Evolutionary conservation across 371 early-diverging fungal genomes (phyloP), one percentile per base, ranked within the genome.

Genomic region (Rhizopus delemar): DNA sequence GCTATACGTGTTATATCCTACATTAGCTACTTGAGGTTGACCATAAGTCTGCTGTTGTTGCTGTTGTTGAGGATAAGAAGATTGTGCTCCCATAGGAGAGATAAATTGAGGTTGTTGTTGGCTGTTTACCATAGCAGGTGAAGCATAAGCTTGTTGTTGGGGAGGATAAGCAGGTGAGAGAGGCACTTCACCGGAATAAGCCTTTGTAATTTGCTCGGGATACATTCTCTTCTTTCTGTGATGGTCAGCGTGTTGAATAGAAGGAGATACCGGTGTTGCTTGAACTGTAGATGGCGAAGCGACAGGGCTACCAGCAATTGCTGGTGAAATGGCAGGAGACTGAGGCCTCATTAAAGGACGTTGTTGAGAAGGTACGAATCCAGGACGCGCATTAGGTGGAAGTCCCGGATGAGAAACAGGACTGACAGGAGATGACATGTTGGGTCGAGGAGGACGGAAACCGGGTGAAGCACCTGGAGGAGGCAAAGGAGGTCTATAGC

Each of bases 171-270:
- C 62, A 49, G 64, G 65, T 28, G 68, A 31, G 22, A 29, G 8
- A 15, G 59, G 51, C 4, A 63, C 57, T 28, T 71, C 62, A 7
- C 80, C 78, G 48, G 74, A 70, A 55, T 78, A 78, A 7, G 77
- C 79, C 33, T 73, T 68, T 16, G 73, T 66, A 29, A 78, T 80
- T 59, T 81, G 79, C 29, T 80, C 68, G n/a, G 87, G 87, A 68
- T 87, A 87, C 78, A 83, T 75, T 53, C 87, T 69, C 69, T 84
- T 85, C 36, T 71, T 75, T 41, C 68, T 63, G 41, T 75, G 73
- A 53, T 74, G 72, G 2, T 77, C 75, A 34, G 54, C 29, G 3
- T 45, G 46, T 31, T 60, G 61, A 13, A 46, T 11, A 12, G 65
- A 39, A n/a, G 54, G 49, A 35, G 51, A 49, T 41, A 34, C 36